Conservation (phyloP, 2,329 filamentous ascomycete genomes). For the Aspergillus amoenus region DNA sequence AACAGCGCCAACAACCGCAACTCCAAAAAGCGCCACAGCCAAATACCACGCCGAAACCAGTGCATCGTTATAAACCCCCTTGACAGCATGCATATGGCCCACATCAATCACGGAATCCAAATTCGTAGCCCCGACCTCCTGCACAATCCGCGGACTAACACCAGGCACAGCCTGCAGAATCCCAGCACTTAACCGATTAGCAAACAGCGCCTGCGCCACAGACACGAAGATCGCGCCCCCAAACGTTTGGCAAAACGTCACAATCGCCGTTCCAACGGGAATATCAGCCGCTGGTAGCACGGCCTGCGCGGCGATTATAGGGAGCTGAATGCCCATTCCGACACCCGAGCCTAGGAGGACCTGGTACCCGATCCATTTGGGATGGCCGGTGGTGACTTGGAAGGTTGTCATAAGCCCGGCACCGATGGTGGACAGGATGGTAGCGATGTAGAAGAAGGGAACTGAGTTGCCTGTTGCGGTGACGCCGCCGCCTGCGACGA, state of each 20-base stretch:
- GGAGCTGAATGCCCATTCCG: slow-evolving; percentile 36
- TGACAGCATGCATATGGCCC: too few relatives aligned
- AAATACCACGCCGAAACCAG: too few relatives aligned
- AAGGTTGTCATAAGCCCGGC: slow-evolving; percentile 37
- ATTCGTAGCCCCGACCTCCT: too few relatives aligned
- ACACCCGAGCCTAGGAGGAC: slow-evolving; percentile 36
- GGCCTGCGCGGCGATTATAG: slow-evolving; percentile 36
- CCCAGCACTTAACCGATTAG: too few relatives aligned
- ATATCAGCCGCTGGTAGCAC: slow-evolving; percentile 33
- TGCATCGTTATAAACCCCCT: too few relatives aligned
- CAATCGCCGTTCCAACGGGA: slow-evolving; percentile 33
- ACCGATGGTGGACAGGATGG: slow-evolving; percentile 33
- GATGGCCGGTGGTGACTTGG: slow-evolving; percentile 26
- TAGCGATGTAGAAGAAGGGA: slow-evolving; percentile 6
- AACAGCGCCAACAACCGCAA: too few relatives aligned
- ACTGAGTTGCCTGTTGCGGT: background rate
- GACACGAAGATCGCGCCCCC: slow-evolving; percentile 39
- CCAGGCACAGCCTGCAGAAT: too few relatives aligned
- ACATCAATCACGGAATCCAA: too few relatives aligned
- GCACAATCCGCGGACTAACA: too few relatives aligned
- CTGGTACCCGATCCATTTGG: slow-evolving; percentile 42
- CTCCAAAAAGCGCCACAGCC: too few relatives aligned
- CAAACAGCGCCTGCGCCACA: slow-evolving; percentile 14
- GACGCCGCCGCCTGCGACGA: background rate
- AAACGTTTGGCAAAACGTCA: slow-evolving; percentile 38